Conservation (phyloP, 345 rosid species). For the Gossypium arboreum region DNA sequence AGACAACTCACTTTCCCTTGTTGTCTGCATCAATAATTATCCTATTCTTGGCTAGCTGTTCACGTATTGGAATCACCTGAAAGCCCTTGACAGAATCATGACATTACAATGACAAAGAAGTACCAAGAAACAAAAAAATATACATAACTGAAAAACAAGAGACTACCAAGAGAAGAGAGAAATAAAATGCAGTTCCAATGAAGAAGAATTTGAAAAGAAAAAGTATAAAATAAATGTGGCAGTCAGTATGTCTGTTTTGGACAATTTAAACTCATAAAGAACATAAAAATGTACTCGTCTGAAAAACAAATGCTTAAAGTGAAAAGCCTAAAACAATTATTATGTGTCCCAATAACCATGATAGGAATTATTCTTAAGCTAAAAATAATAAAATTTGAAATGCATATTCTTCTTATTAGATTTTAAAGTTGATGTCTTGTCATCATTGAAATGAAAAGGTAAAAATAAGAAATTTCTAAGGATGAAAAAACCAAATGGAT, state of each 20-base stretch:
- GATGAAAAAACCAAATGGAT: neutral
- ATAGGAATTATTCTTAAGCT: neutral
- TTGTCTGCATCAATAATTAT: conserved; percentile 86
- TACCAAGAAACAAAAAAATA: neutral
- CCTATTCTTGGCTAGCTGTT: conserved; percentile 92
- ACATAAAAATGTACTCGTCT: neutral
- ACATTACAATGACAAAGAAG: neutral
- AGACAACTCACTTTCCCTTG: conserved; percentile 83
- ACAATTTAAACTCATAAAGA: neutral
- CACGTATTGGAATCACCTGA: conserved; percentile 89
- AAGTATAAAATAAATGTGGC: neutral
- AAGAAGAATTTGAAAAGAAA: neutral
- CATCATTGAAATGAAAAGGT: neutral
- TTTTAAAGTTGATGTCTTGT: neutral
- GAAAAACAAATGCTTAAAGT: conserved; percentile 1
- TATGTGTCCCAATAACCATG: neutral
- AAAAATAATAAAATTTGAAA: neutral
- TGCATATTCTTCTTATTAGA: neutral
- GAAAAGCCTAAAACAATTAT: neutral
- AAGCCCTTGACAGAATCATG: conserved; percentile 15
- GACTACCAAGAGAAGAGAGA: neutral
- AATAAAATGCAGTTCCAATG: neutral
- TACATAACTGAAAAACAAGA: neutral
- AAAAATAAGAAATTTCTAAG: neutral
- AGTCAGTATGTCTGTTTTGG: neutral